A percentile compares a stretch with the other conserved stretches of the same genome.
Conservation (phyloP, 1,284 basidiomycete species). For the Cryptococcus neoformans region DNA sequence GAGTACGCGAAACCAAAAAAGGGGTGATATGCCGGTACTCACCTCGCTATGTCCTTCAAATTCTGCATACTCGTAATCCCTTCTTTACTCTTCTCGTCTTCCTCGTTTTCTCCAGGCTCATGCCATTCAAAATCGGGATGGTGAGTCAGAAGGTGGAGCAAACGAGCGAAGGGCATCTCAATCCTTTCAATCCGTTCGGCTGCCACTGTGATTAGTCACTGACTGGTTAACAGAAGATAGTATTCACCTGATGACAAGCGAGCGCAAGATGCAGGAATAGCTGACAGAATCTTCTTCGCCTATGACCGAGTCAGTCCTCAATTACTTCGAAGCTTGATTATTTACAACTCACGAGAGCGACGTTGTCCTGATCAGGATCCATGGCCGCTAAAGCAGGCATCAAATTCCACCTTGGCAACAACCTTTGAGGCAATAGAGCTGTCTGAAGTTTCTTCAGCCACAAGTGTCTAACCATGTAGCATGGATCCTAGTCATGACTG, state of each 20-base stretch:
- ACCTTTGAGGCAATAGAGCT: conserved; percentile 60
- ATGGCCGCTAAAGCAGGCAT: conserved; percentile 84
- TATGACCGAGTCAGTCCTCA: conserved; percentile 2
- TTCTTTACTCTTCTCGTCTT: conserved; percentile 14
- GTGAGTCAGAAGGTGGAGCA: conserved; percentile 84
- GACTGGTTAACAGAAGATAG: too few relatives aligned
- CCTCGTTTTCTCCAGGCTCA: conserved; percentile 13
- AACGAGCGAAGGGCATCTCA: conserved; percentile 77
- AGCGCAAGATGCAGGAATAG: conserved; percentile 3
- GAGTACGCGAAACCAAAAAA: background rate
- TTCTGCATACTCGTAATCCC: conserved; percentile 53
- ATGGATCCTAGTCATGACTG: conserved; percentile 63
- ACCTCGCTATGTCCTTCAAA: conserved; percentile 70
- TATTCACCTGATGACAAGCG: background rate
- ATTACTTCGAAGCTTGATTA: background rate
- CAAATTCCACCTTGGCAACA: conserved; percentile 72
- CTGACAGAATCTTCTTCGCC: conserved; percentile 25
- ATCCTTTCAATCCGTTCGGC: conserved; percentile 64
- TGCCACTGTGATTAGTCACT: conserved; percentile 20
- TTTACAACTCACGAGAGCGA: conserved; percentile 23
- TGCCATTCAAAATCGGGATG: conserved; percentile 80
- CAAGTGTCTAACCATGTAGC: conserved; percentile 74
- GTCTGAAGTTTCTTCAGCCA: conserved; percentile 74
- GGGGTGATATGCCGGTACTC: conserved; percentile 22
- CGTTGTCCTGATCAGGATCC: conserved; percentile 82